Evolutionary conservation across 2,329 filamentous ascomycete genomes (phyloP).

Genomic region (Fusarium keratoplasticum): DNA sequence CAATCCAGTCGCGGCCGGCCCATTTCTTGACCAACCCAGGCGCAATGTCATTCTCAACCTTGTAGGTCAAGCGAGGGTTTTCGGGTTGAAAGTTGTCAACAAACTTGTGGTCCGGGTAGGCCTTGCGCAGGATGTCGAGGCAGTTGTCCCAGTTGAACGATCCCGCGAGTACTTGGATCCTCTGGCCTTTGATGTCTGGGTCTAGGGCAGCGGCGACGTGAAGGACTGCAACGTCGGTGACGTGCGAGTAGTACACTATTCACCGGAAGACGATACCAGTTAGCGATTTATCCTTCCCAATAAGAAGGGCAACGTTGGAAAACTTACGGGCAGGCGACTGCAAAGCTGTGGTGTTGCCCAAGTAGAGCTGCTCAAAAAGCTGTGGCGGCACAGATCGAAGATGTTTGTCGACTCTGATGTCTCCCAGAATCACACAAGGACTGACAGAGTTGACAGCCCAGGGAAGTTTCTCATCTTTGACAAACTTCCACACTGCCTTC

Average conservation of each 20-base stretch:
- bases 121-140: conserved; percentile 15
- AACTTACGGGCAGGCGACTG: conserved; percentile 25
- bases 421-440: conserved; percentile 29
- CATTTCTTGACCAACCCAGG: conserved; percentile 25
- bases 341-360: conserved; percentile 17
- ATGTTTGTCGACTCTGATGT: conserved; percentile 19
- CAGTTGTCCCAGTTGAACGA: conserved; percentile 37
- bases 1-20: conserved; percentile 33
- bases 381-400: conserved; percentile 30
- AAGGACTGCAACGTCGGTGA: conserved; percentile 31
- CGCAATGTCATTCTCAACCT: conserved; percentile 29
- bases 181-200: conserved; percentile 12
- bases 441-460: conserved; percentile 37
- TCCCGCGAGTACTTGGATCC: conserved; percentile 13
- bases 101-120: conserved; percentile 19
- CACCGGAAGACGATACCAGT: background rate
- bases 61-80: conserved; percentile 23
- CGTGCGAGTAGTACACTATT: conserved; percentile 38
- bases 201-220: conserved; percentile 34
- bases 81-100: conserved; percentile 25
- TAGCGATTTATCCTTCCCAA: background rate
- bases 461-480: conserved; percentile 17
- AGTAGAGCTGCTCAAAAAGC: conserved; percentile 32
- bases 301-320: background rate
- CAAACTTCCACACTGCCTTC: conserved; percentile 40